phyloP scores from a whole-genome alignment of 2,329 filamentous ascomycete species.

The Sclerotinia sclerotiorum region DNA sequence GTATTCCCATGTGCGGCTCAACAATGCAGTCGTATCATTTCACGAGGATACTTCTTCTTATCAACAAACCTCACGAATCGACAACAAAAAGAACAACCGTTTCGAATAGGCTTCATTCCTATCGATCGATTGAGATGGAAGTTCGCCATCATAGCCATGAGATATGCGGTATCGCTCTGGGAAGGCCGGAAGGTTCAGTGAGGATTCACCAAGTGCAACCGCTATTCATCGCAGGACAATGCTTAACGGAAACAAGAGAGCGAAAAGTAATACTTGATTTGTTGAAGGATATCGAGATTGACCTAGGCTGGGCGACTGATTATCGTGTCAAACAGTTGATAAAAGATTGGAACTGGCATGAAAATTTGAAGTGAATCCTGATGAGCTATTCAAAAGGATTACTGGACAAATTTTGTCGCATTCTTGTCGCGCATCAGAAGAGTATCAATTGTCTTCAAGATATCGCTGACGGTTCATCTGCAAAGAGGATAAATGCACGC shows the following conservation, averaged over 20 bases:
- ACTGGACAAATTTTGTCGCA: background rate
- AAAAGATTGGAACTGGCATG: slow-evolving; percentile 44
- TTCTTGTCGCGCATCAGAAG: background rate
- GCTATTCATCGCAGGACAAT: slow-evolving; percentile 62
- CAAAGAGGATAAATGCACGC: background rate
- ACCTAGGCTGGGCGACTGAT: slow-evolving; percentile 63
- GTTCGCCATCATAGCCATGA: slow-evolving; percentile 58
- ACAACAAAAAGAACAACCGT: slow-evolving; percentile 53
- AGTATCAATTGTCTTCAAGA: too few species aligned
- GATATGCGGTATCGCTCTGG: slow-evolving; percentile 60
- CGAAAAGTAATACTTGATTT: slow-evolving; percentile 55
- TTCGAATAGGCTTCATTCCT: slow-evolving; percentile 54
- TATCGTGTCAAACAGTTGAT: slow-evolving; percentile 57
- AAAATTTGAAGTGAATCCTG: background rate
- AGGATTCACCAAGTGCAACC: slow-evolving; percentile 59
- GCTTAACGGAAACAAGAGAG: slow-evolving; percentile 54
- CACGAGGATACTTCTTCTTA: slow-evolving; percentile 59
- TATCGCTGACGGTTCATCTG: background rate
- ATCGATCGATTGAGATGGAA: slow-evolving; percentile 56
- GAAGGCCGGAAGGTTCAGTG: slow-evolving; percentile 55
- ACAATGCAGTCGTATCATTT: slow-evolving; percentile 67
- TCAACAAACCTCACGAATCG: slow-evolving; percentile 59
- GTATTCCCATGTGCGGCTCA: slow-evolving; percentile 61
- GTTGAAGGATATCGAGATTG: slow-evolving; percentile 58
- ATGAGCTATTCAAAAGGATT: background rate